A percentile compares a stretch with the other conserved stretches of the same genome.
phyloP scores from a whole-genome alignment of 371 early-diverging fungal species.

The Batkoa obscura region DNA sequence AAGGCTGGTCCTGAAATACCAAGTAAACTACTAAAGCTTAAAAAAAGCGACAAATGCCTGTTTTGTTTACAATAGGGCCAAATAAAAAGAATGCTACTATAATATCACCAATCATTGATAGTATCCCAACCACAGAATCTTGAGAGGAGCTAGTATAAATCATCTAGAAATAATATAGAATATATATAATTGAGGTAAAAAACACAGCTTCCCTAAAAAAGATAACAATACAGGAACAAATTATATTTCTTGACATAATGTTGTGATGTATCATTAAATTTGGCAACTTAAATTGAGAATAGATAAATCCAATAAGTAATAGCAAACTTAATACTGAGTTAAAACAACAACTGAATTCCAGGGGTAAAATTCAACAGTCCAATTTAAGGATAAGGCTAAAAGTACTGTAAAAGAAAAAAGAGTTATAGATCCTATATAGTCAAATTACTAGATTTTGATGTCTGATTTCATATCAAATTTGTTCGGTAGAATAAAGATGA shows the following conservation, averaged over 20 bases:
- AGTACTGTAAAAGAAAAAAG: neutral
- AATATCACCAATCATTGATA: constrained; percentile 27
- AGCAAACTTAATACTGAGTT: constrained; percentile 37
- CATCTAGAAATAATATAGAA: constrained; percentile 35
- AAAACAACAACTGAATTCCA: constrained; percentile 28
- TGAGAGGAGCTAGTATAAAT: constrained; percentile 16
- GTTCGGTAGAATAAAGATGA: constrained; percentile 25
- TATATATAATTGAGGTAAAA: constrained; percentile 46
- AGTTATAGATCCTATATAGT: constrained; percentile 1
- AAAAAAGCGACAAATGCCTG: constrained; percentile 24
- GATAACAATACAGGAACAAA: constrained; percentile 17
- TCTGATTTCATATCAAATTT: constrained; percentile 32
- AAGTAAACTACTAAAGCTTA: constrained; percentile 25
- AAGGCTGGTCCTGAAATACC: constrained; percentile 21
- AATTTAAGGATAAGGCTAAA: constrained; percentile 6
- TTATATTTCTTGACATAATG: constrained; percentile 21
- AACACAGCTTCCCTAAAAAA: constrained; percentile 48
- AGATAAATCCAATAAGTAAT: constrained; percentile 36
- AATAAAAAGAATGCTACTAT: no score
- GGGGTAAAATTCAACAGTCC: constrained; percentile 29
- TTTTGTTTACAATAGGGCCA: no score
- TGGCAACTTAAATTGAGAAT: constrained; percentile 25
- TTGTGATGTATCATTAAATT: constrained; percentile 36
- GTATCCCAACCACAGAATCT: constrained; percentile 35
- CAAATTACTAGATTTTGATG: no score